Evolutionary conservation across 2,329 filamentous ascomycete species (phyloP), one percentile per base, ranked within the genome.

Genomic region (Trichoderma sp.): DNA sequence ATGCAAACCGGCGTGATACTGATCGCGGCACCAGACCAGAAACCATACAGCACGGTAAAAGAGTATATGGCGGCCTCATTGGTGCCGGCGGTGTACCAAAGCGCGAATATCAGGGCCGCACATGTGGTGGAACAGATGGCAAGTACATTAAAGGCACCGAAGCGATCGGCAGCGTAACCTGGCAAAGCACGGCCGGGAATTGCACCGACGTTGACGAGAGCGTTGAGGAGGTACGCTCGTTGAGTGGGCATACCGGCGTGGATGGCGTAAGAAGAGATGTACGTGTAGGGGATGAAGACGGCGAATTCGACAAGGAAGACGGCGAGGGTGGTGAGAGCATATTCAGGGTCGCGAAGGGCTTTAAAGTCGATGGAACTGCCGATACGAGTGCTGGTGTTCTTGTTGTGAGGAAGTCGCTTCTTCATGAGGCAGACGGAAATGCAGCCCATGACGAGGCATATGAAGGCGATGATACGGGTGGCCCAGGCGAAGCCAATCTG

Each of bases 121-220:
- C 81, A 78, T 0, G 77, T 66, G 2, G 84, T 77, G 3, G 91
- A 83, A 0, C 89, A 88, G 26, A 86, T 80, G 53, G 92, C 87
- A 82, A 93, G 89, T 56, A 87, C 87, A 75, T 94, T 94, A 82
- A 91, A 93, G 3, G 90, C 86, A 1, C 92, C 92, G 3, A 92
- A 79, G 57, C 85, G 86, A 77, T 94, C 92, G 0, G 91, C 90
- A 6, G 91, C 82, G 73, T 89, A 87, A 0, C 92, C 92, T 0
- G 92, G 91, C 0, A 92, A 81, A 81, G 87, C 90, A 61, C 92
- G 86, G 2, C 92, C 92, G 15, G 93, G 84, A 71, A 90, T 87
- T 0, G 88, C 90, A 18, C 90, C 91, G 1, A 86, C 90, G 76
- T 93, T 93, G 76, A 94, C 84, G 57, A 94, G 88, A 4, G 91